Evolutionary conservation across 2,329 filamentous ascomycete species (phyloP), one percentile per base, ranked within the genome.

Genomic region (Monosporascus ibericus): DNA sequence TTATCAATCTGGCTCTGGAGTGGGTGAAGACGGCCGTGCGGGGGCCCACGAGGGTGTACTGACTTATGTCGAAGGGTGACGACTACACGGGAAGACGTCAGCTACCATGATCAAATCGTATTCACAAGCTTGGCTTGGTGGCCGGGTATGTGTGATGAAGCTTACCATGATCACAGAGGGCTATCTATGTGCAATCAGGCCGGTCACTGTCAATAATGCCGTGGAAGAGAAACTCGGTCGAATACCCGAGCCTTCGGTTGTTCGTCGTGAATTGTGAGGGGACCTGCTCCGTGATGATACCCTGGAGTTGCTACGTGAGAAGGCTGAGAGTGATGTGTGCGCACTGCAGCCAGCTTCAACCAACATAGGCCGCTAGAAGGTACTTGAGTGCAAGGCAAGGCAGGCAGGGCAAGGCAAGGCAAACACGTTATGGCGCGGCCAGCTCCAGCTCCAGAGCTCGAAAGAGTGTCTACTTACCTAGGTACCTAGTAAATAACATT

Each of bases 11-110:
- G 46, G 54, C 37, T 42, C 44, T 39, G 30, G 49, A 52, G 50
- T 34, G 40, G 22, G 49, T 25, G 55, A 34, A 49, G 44, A 47
- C 46, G 42, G 44, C 53, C 50, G 46, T 48, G 48, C 52, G 44
- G 59, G 39, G 49, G 47, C 53, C 53, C 50, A 40, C 54, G 36
- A 48, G 48, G 63, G 49, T 48, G 44, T 53, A 62, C 83, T 71
- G 80, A 96, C 91, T 96, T 86, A 96, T 96, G 72, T 90, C 87
- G 83, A 96, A 96, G 63, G 91, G 92, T 62, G 88, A 94, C 69
- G 86, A 85, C 91, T 96, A 70, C 55, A 59, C 44, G 30, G 46
- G 44, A 37, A 51, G 25, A 11, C 49, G 50, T 51, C 44, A 42
- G 66, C 68, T 68, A 72, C 69, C 67, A 66, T 58, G 46, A 51